A percentile compares a stretch with the other conserved stretches of the same genome.
These are phyloP conservation scores for Phytophthora fragariaefolia DNA, from an alignment of 352 stramenopile genomes.

Conservation along the genomic window DNA sequence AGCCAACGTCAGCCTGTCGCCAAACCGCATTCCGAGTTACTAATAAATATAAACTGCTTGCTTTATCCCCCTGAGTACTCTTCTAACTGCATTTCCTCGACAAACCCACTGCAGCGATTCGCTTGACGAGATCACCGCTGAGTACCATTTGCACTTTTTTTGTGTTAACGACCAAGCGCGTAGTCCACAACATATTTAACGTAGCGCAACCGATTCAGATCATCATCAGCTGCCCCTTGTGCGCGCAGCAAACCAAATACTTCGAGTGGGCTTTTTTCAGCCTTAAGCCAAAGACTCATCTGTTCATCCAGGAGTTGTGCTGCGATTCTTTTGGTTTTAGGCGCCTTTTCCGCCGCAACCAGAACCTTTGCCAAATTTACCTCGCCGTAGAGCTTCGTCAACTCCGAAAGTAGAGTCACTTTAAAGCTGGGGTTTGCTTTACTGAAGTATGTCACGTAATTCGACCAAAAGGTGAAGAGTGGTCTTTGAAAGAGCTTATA, in stretches of 20 bases:
- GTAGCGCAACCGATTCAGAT: not conserved
- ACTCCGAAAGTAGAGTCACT: not conserved
- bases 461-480: constrained; percentile 17
- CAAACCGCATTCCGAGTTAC: too few relatives aligned
- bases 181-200: not conserved
- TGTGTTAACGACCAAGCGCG: too few relatives aligned
- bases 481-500: constrained; percentile 5
- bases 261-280: not conserved
- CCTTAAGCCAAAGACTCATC: not conserved
- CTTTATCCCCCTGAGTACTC: too few relatives aligned
- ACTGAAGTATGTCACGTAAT: constrained; percentile 10
- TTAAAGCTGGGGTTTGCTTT: constrained; percentile 6
- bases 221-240: not conserved
- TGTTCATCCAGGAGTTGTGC: constrained; percentile 4
- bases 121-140: too few relatives aligned
- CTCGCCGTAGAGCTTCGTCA: constrained; percentile 13
- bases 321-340: constrained; percentile 9
- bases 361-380: constrained; percentile 12
- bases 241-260: constrained; percentile 1
- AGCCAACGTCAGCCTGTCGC: too few relatives aligned
- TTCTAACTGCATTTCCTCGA: too few relatives aligned
- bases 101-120: too few relatives aligned
- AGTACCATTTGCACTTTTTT: too few relatives aligned
- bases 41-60: too few relatives aligned
- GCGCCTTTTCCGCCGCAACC: not conserved